Conservation (phyloP, 441 rosid genomes). For the Mallotus japonicus region DNA sequence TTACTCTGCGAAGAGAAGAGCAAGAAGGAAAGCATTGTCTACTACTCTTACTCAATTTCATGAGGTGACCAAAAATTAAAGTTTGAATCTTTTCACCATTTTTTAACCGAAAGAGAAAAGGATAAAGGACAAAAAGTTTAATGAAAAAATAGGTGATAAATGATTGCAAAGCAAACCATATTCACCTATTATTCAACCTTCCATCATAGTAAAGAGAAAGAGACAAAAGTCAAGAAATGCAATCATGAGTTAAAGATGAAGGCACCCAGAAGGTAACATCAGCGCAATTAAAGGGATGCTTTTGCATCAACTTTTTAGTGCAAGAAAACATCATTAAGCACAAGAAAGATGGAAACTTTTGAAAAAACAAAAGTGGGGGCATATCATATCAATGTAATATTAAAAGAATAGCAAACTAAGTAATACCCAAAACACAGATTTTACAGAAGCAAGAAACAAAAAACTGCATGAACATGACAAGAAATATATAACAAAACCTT, state of each 20-base stretch:
- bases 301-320: conserved; percentile 34
- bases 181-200: conserved; percentile 43
- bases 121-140: conserved; percentile 12
- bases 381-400: conserved; percentile 3
- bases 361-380: conserved; percentile 13
- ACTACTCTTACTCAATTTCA: conserved; percentile 52
- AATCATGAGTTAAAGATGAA: conserved; percentile 34
- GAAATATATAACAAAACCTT: conserved; percentile 27
- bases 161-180: conserved; percentile 42
- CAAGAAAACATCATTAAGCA: conserved; percentile 20
- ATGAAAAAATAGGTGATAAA: conserved; percentile 30
- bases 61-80: conserved; percentile 41
- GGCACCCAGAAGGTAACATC: conserved; percentile 31
- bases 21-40: conserved; percentile 59
- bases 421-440: conserved; percentile 14
- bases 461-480: conserved; percentile 7
- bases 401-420: conserved; percentile 24
- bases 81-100: conserved; percentile 26
- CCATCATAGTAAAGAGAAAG: conserved; percentile 39
- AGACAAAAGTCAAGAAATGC: conserved; percentile 31
- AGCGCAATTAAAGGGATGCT: conserved; percentile 59
- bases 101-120: conserved; percentile 33
- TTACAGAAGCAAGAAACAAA: not conserved
- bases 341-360: conserved; percentile 22
- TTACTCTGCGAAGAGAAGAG: conserved; percentile 57